phyloP scores from a whole-genome alignment of 768 basidiomycete genomes.

The Mrakia blollopis region DNA sequence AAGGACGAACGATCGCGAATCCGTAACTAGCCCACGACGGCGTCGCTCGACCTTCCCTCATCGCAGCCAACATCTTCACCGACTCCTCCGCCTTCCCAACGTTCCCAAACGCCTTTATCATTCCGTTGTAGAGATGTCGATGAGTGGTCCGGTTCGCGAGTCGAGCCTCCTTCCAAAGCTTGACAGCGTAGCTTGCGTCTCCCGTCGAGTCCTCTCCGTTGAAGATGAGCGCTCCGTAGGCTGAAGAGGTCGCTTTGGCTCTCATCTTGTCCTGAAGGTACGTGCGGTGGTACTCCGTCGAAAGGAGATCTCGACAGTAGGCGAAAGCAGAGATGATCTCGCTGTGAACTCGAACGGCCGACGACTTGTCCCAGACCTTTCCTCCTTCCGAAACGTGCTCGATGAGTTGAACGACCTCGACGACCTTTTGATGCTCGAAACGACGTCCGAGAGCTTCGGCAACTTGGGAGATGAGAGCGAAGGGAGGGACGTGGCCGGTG shows the following conservation, averaged over 20 bases:
- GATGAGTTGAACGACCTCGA: constrained; percentile 8
- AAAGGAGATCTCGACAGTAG: constrained; percentile 1
- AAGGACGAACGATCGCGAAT: constrained; percentile 6
- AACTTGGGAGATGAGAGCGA: not conserved
- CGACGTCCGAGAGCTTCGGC: constrained; percentile 5
- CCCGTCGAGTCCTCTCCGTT: constrained; percentile 4
- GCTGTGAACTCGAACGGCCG: not conserved
- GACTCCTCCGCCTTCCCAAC: constrained; percentile 4
- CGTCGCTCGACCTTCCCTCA: constrained; percentile 15
- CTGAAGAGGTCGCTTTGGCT: not conserved
- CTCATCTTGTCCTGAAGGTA: constrained; percentile 1
- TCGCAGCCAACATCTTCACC: not conserved
- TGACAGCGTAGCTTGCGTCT: constrained; percentile 1
- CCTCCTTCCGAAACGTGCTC: not conserved
- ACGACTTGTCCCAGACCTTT: not conserved
- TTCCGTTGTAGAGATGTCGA: constrained; percentile 15
- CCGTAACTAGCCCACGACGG: constrained; percentile 13
- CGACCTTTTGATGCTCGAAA: not conserved
- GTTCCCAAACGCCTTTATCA: constrained; percentile 4
- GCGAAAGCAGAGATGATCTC: constrained; percentile 12
- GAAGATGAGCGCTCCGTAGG: constrained; percentile 17
- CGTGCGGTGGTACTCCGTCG: not conserved
- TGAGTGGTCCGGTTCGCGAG: not conserved
- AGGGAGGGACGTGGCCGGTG: not conserved
- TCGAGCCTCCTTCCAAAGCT: constrained; percentile 15